Evolutionary conservation across 352 stramenopile species (phyloP).

Genomic region (Globisporangium abappressorium): DNA sequence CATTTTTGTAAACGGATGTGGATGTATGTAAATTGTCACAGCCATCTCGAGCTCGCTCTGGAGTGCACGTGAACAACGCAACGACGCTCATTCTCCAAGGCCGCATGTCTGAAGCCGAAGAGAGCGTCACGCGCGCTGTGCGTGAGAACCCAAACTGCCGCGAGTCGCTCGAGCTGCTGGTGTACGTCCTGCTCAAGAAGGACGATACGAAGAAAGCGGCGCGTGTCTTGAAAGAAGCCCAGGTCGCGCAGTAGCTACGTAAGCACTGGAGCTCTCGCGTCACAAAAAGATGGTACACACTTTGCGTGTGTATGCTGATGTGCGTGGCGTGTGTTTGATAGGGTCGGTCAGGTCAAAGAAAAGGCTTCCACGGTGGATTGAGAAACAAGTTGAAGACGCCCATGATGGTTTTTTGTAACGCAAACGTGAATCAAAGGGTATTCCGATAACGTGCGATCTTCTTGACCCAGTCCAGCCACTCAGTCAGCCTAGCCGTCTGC

Average conservation of each 20-base stretch:
- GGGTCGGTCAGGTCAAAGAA: not conserved
- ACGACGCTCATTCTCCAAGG: slow-evolving; percentile 75
- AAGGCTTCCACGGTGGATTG: not conserved
- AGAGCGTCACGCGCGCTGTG: slow-evolving; percentile 81
- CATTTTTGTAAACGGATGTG: slow-evolving; percentile 8
- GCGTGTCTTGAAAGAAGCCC: slow-evolving; percentile 83
- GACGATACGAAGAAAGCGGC: slow-evolving; percentile 86
- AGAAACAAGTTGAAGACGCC: slow-evolving; percentile 1
- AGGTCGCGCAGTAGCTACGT: slow-evolving; percentile 49
- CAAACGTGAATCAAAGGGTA: slow-evolving; percentile 6
- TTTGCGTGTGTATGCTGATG: not conserved
- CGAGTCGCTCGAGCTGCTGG: slow-evolving; percentile 81
- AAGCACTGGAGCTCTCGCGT: not conserved
- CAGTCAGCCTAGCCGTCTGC: not conserved
- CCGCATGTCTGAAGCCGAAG: slow-evolving; percentile 69
- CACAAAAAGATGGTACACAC: not conserved
- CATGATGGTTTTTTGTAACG: slow-evolving; percentile 7
- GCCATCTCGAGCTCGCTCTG: slow-evolving; percentile 62
- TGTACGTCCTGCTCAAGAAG: slow-evolving; percentile 89
- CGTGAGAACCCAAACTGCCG: slow-evolving; percentile 78
- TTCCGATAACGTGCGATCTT: not conserved
- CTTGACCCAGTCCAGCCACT: not conserved
- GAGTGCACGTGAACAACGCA: slow-evolving; percentile 85
- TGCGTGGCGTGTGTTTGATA: slow-evolving; percentile 5
- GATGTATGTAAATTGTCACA: slow-evolving; percentile 17